Base-by-base conservation (phyloP, 176 grass and related monocot species). In the Thinopyrum elongatum region DNA sequence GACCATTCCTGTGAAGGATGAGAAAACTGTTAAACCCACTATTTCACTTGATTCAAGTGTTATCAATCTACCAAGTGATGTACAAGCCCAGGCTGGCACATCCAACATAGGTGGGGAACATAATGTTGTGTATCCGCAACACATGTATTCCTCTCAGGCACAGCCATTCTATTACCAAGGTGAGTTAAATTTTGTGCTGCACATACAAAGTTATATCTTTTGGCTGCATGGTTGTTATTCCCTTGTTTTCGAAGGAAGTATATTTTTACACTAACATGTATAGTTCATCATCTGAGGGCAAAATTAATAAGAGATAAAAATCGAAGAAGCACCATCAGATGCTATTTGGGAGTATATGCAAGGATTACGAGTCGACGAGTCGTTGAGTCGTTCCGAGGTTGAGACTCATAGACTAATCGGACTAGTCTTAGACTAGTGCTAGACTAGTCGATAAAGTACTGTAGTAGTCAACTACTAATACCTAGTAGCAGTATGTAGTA, bases 131-230 rank as follows among this genome's bases (percentile, higher is more conserved):
- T 86, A 84, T 89, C 76, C 51, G 28, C 85, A 87, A 69, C 88
- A 88, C 81, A 26, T 79, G 8, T 95, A 92, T 74, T 58, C 93
- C 25, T 86, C 93, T 86, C 93, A 92, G 69, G 79, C 88, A 73
- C 93, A 95, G 10, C 83, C 85, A 58, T 94, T 94, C 85, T 90
- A 88, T 73, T 95, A 88, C 73, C 88, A 87, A 88, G 93, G 93
- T 95, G 49, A 95, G 88, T 15, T 53, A 21, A 38, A 57, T 5
- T 72, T 80, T 74, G 14, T 13, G 7, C 62, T 84, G 29, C 46
- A 73, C 26, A 55, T 82, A 42, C 23, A 8, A 2, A 13, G 39
- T 27, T 80, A 10, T 41, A 25, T 77, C 29, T 74, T 83, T 5
- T 36, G 9, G 51, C 3, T 30, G 61, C 55, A 65, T 77, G 30